These are phyloP conservation scores for Neltuma alba DNA, from an alignment of 306 rosid genomes.

Conservation along the genomic window DNA sequence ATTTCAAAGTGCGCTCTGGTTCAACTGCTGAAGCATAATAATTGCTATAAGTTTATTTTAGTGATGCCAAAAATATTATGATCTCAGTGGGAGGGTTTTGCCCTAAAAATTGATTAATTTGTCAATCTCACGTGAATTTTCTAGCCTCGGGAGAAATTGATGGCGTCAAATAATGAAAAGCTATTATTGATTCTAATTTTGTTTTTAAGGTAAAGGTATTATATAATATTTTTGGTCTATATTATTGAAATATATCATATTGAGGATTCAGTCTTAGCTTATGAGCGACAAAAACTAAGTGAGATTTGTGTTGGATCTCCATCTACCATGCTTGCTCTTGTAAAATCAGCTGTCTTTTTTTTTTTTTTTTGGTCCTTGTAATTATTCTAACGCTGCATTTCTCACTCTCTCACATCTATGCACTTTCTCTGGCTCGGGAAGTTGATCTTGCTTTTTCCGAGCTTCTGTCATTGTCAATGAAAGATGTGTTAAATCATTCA, in stretches of 20 bases:
- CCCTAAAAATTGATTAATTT: not conserved
- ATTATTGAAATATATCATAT: not conserved
- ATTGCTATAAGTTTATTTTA: not conserved
- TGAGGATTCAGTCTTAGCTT: not conserved
- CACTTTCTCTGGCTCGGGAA: not conserved
- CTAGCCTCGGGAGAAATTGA: not conserved
- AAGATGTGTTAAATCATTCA: constrained; percentile 27
- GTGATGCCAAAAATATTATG: not conserved
- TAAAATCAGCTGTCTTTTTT: too few species aligned
- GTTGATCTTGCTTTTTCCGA: not conserved
- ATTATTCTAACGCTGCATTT: too few species aligned
- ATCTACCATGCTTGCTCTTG: too few species aligned
- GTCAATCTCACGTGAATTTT: not conserved
- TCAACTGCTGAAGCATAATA: not conserved
- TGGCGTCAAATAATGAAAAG: not conserved
- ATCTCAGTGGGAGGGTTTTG: not conserved
- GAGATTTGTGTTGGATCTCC: not conserved
- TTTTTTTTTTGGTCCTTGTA: too few species aligned
- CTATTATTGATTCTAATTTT: too few species aligned
- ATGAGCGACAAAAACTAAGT: not conserved
- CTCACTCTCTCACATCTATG: too few species aligned
- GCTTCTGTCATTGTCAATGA: constrained; percentile 31
- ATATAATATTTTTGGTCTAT: too few species aligned
- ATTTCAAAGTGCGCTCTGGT: not conserved
- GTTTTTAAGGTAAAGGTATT: too few species aligned